phyloP scores from a whole-genome alignment of 2,329 filamentous ascomycete species.

The Nemania abortiva region DNA sequence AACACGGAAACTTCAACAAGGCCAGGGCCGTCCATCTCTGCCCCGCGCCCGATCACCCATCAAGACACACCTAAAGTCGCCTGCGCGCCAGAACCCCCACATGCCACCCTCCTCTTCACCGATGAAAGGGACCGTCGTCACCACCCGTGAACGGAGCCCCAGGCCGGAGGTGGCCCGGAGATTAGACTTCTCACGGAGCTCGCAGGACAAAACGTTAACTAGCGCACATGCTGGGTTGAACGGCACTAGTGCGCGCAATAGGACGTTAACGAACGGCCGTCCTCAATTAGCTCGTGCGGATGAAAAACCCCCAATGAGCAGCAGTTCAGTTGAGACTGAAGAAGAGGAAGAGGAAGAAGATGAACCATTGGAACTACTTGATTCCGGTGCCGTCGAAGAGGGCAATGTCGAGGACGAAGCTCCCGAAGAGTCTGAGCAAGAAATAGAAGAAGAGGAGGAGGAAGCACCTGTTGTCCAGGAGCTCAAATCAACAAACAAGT shows the following conservation, averaged over 20 bases:
- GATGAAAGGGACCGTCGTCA: slow-evolving; percentile 54
- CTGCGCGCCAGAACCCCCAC: slow-evolving; percentile 71
- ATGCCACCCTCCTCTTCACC: slow-evolving; percentile 67
- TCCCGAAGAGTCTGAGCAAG: slow-evolving; percentile 40
- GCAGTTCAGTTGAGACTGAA: slow-evolving; percentile 30
- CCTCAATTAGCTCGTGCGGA: slow-evolving; percentile 29
- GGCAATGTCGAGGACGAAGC: slow-evolving; percentile 25
- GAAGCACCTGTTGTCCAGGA: slow-evolving; percentile 40
- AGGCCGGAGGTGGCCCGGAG: slow-evolving; percentile 63
- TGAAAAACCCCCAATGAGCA: slow-evolving; percentile 45
- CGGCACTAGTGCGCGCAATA: slow-evolving; percentile 42
- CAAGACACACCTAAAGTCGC: slow-evolving; percentile 71
- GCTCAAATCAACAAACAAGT: slow-evolving; percentile 43
- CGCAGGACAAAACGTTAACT: slow-evolving; percentile 39
- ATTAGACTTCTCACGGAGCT: slow-evolving; percentile 62
- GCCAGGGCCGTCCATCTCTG: slow-evolving; percentile 60
- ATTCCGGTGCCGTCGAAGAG: slow-evolving; percentile 43
- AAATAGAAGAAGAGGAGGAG: slow-evolving; percentile 38
- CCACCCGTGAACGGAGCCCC: slow-evolving; percentile 48
- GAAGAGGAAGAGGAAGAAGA: slow-evolving; percentile 46
- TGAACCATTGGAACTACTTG: slow-evolving; percentile 44
- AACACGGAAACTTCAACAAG: slow-evolving; percentile 63
- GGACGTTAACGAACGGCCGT: slow-evolving; percentile 40
- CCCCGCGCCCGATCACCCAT: slow-evolving; percentile 69
- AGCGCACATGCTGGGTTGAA: slow-evolving; percentile 48